Conservation (phyloP, 805 yeast genomes). For the Pichia heedii region DNA sequence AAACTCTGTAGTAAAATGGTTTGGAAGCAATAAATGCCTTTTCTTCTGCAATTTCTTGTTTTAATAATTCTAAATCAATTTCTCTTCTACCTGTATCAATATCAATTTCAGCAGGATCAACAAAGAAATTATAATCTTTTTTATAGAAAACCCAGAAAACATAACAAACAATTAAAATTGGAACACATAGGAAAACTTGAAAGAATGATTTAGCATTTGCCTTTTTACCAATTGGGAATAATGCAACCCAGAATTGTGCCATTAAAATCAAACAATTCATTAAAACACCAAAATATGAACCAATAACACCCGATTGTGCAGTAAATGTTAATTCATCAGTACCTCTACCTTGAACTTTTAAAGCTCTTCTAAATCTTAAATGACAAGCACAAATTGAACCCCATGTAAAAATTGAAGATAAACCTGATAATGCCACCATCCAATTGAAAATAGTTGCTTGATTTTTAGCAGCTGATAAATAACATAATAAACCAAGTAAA, state of each 20-base stretch:
- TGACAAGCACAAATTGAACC: conserved; percentile 60
- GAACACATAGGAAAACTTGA: conserved; percentile 51
- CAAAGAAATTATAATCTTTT: conserved; percentile 36
- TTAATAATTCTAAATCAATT: conserved; percentile 43
- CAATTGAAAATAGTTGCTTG: conserved; percentile 54
- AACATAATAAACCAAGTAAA: conserved; percentile 47
- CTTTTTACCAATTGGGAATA: conserved; percentile 50
- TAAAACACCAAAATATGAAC: conserved; percentile 51
- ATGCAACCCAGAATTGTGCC: conserved; percentile 76
- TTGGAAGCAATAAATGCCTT: conserved; percentile 35
- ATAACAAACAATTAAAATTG: conserved; percentile 46
- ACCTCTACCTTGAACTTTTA: conserved; percentile 54
- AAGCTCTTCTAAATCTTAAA: conserved; percentile 58
- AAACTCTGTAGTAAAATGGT: conserved; percentile 39
- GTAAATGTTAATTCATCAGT: conserved; percentile 56
- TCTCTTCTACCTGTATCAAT: conserved; percentile 56
- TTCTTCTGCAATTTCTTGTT: conserved; percentile 49
- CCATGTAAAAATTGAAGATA: conserved; percentile 71
- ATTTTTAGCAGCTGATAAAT: conserved; percentile 48
- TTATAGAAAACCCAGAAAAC: conserved; percentile 26
- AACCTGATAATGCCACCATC: conserved; percentile 68
- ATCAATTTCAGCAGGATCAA: conserved; percentile 42
- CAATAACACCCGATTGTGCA: conserved; percentile 57
- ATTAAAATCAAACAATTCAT: conserved; percentile 51
- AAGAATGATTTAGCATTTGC: conserved; percentile 52